These are phyloP conservation scores for Dichomitus squalens DNA, from an alignment of 1,284 basidiomycete species.

Conservation along the genomic window DNA sequence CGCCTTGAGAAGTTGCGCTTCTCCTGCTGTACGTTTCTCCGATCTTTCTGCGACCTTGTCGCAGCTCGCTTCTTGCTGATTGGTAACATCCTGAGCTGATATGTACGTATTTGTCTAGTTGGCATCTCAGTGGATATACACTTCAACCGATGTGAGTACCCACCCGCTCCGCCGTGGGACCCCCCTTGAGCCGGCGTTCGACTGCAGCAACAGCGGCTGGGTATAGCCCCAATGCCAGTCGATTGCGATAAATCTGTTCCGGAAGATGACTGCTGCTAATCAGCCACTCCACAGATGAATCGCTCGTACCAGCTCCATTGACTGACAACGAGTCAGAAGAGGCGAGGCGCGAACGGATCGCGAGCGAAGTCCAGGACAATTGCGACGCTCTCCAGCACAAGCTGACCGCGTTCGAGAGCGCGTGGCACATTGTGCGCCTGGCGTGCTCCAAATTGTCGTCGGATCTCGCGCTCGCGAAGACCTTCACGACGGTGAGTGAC, in stretches of 20 bases:
- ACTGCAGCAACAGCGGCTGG: too few relatives aligned
- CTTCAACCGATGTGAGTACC: slow-evolving; percentile 10
- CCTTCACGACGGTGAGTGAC: slow-evolving; percentile 24
- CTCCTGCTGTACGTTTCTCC: slow-evolving; percentile 21
- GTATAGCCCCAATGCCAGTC: too few relatives aligned
- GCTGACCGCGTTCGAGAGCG: slow-evolving; percentile 34
- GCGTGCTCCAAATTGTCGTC: slow-evolving; percentile 28
- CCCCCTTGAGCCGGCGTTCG: too few relatives aligned
- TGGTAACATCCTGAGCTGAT: neutral
- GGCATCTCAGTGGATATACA: slow-evolving; percentile 22
- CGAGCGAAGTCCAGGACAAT: slow-evolving; percentile 23
- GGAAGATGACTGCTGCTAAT: neutral
- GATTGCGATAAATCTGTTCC: too few relatives aligned
- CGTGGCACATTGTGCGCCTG: slow-evolving; percentile 34
- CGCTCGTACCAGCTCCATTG: slow-evolving; percentile 4
- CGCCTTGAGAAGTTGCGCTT: slow-evolving; percentile 32
- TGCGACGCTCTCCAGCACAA: slow-evolving; percentile 27
- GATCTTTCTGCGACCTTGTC: too few relatives aligned
- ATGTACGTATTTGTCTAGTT: neutral
- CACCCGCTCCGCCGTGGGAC: neutral
- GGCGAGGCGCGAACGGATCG: slow-evolving; percentile 10
- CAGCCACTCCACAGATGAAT: neutral
- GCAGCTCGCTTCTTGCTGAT: neutral
- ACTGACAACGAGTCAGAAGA: slow-evolving; percentile 5
- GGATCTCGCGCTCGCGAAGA: slow-evolving; percentile 30